Base-by-base conservation (phyloP, 179 eudicot species). In the Nepenthes alata region DNA sequence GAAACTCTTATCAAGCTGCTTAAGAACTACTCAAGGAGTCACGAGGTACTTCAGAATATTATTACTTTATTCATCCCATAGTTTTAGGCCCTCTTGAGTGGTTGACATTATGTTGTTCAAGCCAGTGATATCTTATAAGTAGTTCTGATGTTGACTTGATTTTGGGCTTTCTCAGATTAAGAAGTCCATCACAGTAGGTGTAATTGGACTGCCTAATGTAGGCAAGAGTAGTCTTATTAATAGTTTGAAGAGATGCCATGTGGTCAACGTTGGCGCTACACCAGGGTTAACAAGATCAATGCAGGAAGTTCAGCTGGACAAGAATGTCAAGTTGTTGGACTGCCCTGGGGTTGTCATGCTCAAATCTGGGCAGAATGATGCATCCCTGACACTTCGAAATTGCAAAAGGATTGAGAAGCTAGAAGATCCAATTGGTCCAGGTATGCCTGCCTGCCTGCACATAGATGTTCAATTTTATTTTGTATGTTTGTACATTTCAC, bases 331-430 rank as follows among this genome's bases (percentile, higher is more conserved):
- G 71, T 66, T 93, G 75, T 61, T 94, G 77, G 99, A 94, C 65
- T 94, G 99, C 69, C 99, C 99, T 75, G 99, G 97, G 56, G 97
- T 94, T 67, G 99, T 94, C 41, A 75, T 94, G 94, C 96, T 94
- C 60, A 81, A 79, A 59, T 79, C 97, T 62, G 74, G 60, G 50
- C 84, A 71, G 67, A 90, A 74, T 73, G 94, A 90, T 73, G 77
- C 89, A 55, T 71, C 94, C 12, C 59, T 87, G 70, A 95, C 87
- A 44, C 97, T 94, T 70, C 72, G 94, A 55, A 93, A 94, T 71
- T 94, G 99, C 75, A 94, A 83, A 65, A 79, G 81, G 70, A 94
- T 94, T 59, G 99, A 94, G 78, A 90, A 90, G 78, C 76, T 94
- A 64, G 91, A 85, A 67, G 97, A 93, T 64, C 91, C 91, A 10